Evolutionary conservation across 2,329 filamentous ascomycete species (phyloP).

Genomic region (Dendryphion nanum): DNA sequence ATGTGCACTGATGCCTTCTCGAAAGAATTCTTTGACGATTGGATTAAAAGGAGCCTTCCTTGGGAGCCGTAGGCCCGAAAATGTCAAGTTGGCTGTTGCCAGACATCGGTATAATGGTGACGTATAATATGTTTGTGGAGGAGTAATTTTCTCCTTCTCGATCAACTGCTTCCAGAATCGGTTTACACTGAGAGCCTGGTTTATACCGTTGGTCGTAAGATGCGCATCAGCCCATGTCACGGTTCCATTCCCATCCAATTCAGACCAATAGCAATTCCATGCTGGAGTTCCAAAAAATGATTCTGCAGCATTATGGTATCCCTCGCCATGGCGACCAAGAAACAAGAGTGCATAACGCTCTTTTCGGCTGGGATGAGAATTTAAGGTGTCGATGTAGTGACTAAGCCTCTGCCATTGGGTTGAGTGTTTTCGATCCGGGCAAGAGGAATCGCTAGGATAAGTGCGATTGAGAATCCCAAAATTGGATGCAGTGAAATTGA

Average conservation of each 20-base stretch:
- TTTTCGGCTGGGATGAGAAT: slow-evolving; percentile 45
- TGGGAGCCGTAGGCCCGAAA: slow-evolving; percentile 54
- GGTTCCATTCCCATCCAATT: slow-evolving; percentile 63
- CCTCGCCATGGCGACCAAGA: slow-evolving; percentile 69
- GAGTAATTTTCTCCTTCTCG: slow-evolving; percentile 53
- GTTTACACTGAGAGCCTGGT: slow-evolving; percentile 59
- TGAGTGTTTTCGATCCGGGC: slow-evolving; percentile 40
- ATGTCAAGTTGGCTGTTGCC: slow-evolving; percentile 63
- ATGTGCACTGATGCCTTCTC: slow-evolving; percentile 66
- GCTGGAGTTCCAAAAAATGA: slow-evolving; percentile 65
- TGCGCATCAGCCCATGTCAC: slow-evolving; percentile 62
- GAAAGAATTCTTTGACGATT: slow-evolving; percentile 62
- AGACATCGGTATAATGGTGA: slow-evolving; percentile 64
- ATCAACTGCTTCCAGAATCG: slow-evolving; percentile 57
- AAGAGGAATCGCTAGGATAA: slow-evolving; percentile 55
- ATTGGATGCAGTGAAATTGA: slow-evolving; percentile 51
- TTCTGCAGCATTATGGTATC: slow-evolving; percentile 64
- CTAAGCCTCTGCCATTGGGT: slow-evolving; percentile 67
- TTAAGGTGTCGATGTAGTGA: slow-evolving; percentile 57
- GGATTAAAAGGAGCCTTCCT: slow-evolving; percentile 54
- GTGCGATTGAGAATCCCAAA: slow-evolving; percentile 65
- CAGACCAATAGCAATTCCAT: slow-evolving; percentile 71
- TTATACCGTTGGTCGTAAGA: slow-evolving; percentile 57
- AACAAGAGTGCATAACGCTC: slow-evolving; percentile 66
- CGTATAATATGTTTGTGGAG: slow-evolving; percentile 64